Conservation (phyloP, 164 flowering plant species). For the Vitis rotundifolia region DNA sequence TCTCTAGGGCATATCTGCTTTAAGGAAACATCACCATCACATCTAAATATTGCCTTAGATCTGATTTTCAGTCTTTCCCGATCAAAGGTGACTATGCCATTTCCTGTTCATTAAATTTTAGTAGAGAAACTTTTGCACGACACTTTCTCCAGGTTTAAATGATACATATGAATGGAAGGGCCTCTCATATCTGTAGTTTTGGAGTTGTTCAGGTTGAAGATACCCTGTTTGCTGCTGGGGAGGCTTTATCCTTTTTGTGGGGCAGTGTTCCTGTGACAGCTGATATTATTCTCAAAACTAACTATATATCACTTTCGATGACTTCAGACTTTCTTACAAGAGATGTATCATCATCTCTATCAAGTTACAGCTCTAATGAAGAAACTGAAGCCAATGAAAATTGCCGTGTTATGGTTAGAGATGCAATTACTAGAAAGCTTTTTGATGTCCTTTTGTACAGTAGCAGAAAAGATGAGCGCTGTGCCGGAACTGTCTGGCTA, state of each 20-base stretch:
- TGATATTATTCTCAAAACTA: constrained; percentile 84
- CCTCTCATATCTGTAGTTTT: constrained; percentile 11
- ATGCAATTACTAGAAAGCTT: constrained; percentile 67
- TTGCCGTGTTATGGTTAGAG: constrained; percentile 51
- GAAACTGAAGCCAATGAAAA: constrained; percentile 45
- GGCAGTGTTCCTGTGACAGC: constrained; percentile 94
- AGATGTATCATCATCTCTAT: constrained; percentile 44
- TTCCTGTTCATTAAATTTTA: background rate
- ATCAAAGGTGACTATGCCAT: constrained; percentile 64
- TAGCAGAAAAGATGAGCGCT: constrained; percentile 90
- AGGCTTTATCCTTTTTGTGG: constrained; percentile 94
- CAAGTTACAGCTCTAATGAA: constrained; percentile 24
- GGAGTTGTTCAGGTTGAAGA: constrained; percentile 78
- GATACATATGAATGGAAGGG: background rate
- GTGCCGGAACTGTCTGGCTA: constrained; percentile 96
- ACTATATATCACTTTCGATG: constrained; percentile 82
- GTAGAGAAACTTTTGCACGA: background rate
- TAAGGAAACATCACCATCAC: constrained; percentile 63
- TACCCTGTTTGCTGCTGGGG: constrained; percentile 95
- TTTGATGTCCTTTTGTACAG: constrained; percentile 87
- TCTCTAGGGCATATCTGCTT: constrained; percentile 85
- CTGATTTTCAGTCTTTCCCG: constrained; percentile 80
- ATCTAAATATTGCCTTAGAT: constrained; percentile 64
- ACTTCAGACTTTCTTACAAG: constrained; percentile 76
- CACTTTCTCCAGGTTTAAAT: background rate